Evolutionary conservation across 768 basidiomycete genomes (phyloP).

Genomic region (Leucosporidium creatinivorum): DNA sequence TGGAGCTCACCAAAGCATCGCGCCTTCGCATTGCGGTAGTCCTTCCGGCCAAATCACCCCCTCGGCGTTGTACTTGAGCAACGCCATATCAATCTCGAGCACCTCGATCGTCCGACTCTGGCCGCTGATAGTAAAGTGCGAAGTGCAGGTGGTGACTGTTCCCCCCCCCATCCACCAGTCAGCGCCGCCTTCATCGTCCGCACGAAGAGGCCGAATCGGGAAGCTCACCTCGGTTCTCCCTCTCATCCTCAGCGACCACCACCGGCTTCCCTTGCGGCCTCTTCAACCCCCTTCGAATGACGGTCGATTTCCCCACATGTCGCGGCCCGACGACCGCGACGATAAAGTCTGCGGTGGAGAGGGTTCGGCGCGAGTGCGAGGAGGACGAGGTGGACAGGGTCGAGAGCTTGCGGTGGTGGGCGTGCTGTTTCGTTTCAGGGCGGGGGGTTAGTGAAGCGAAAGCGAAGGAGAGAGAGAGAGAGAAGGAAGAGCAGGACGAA

Average conservation of each 20-base stretch:
- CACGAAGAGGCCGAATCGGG: too few relatives aligned
- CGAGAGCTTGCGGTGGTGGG: background rate
- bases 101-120: constrained; percentile 40
- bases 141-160: constrained; percentile 23
- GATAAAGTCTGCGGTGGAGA: constrained; percentile 20
- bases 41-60: constrained; percentile 49
- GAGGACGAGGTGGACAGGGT: background rate
- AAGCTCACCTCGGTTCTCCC: constrained; percentile 34
- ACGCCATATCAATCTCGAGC: constrained; percentile 35
- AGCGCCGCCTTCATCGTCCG: too few relatives aligned
- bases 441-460: background rate
- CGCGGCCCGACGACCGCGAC: constrained; percentile 70
- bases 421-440: background rate
- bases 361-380: background rate
- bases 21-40: constrained; percentile 62
- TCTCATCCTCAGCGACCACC: constrained; percentile 23
- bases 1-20: constrained; percentile 57
- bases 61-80: constrained; percentile 25
- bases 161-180: too few relatives aligned
- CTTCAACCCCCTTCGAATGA: constrained; percentile 69
- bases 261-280: constrained; percentile 7
- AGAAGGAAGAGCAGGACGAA: background rate
- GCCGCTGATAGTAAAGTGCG: constrained; percentile 35
- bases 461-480: background rate
- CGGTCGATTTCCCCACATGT: constrained; percentile 75